phyloP scores from a whole-genome alignment of 1,284 basidiomycete species.

The Stygiomarasmius scandens region DNA sequence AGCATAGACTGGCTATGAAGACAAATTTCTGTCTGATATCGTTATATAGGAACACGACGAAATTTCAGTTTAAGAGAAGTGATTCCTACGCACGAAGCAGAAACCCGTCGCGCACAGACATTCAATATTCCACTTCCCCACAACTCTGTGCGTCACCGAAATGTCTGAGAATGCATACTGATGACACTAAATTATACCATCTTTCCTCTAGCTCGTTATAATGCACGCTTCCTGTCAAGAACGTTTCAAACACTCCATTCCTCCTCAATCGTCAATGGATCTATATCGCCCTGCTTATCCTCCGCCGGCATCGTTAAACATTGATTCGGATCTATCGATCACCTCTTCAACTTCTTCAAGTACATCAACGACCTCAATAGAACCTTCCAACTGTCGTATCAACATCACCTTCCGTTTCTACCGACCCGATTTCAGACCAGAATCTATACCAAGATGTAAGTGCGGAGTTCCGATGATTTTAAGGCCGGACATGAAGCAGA shows the following conservation, averaged over 20 bases:
- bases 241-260: constrained; percentile 82
- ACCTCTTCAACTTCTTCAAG: neutral
- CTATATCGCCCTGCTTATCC: constrained; percentile 70
- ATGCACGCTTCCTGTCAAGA: constrained; percentile 95
- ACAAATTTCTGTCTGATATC: constrained; percentile 8
- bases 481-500: constrained; percentile 79
- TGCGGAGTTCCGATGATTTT: constrained; percentile 81
- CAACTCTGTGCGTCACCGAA: constrained; percentile 70
- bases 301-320: constrained; percentile 19
- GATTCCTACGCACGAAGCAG: constrained; percentile 59
- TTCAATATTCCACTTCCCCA: constrained; percentile 85
- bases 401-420: constrained; percentile 92
- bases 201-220: constrained; percentile 64
- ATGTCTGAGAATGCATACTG: too few relatives aligned
- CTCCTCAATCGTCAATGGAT: constrained; percentile 77
- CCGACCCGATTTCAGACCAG: constrained; percentile 80
- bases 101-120: constrained; percentile 64
- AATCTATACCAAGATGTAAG: constrained; percentile 71
- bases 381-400: constrained; percentile 73
- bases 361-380: constrained; percentile 23
- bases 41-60: constrained; percentile 63
- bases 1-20: constrained; percentile 19
- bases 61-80: constrained; percentile 80
- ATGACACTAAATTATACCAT: constrained; percentile 1
- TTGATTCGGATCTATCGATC: too few relatives aligned